phyloP scores from a whole-genome alignment of 2,329 filamentous ascomycete genomes.

The Ramichloridium luteum region DNA sequence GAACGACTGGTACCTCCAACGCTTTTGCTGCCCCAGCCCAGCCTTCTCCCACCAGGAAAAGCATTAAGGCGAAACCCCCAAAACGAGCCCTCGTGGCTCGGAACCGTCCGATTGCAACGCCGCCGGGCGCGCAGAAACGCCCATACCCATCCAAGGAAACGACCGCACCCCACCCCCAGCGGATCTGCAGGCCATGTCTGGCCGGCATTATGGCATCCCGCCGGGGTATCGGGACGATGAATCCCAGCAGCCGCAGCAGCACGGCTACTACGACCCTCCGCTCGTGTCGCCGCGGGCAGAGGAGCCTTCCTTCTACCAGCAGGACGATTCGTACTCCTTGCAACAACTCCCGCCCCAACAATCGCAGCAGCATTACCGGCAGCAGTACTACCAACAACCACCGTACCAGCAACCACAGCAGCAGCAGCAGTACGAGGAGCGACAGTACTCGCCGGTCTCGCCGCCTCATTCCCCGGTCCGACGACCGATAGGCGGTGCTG shows the following conservation, averaged over 20 bases:
- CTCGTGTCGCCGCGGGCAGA: neutral
- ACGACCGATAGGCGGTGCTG: slow-evolving; percentile 2
- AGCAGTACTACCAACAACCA: slow-evolving; percentile 1
- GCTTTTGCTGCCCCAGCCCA: no score
- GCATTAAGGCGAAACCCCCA: no score
- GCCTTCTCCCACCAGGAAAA: no score
- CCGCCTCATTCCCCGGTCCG: slow-evolving; percentile 4
- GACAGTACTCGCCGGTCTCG: slow-evolving; percentile 4
- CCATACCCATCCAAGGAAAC: no score
- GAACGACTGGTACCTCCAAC: no score
- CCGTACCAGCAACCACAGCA: no score
- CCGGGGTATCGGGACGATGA: slow-evolving; percentile 10
- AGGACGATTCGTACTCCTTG: neutral
- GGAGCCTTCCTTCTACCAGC: neutral
- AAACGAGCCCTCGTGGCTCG: no score
- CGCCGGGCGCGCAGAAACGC: no score
- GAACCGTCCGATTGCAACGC: no score
- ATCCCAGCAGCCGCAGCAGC: no score
- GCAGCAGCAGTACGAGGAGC: slow-evolving; percentile 3
- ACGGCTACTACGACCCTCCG: slow-evolving; percentile 3
- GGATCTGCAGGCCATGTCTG: slow-evolving; percentile 15
- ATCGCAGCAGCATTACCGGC: neutral
- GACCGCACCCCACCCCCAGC: no score
- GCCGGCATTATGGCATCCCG: slow-evolving; percentile 14
- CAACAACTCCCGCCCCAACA: neutral